phyloP scores from a whole-genome alignment of 257 asterid species.

The Solanum ossicruentum region DNA sequence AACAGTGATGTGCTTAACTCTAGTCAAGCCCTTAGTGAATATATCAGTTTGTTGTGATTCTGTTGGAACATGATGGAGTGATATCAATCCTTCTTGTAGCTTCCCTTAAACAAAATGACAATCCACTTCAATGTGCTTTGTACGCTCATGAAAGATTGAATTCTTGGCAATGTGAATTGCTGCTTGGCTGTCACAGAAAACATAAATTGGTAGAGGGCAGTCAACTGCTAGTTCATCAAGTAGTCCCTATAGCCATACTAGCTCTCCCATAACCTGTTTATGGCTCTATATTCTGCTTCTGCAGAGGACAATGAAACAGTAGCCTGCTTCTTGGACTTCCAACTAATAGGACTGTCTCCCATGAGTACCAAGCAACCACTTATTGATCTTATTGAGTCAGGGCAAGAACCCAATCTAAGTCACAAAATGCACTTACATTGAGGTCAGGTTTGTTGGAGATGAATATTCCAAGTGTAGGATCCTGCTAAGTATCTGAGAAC shows the following conservation, averaged over 20 bases:
- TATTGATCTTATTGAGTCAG: too few species aligned
- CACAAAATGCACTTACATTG: not conserved
- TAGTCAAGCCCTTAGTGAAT: not conserved
- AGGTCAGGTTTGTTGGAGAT: not conserved
- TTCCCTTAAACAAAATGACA: not conserved
- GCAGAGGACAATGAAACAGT: not conserved
- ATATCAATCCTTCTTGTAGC: not conserved
- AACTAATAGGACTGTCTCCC: too few species aligned
- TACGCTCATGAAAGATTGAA: not conserved
- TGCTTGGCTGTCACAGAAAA: not conserved
- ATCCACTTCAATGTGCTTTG: not conserved
- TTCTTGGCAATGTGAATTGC: not conserved
- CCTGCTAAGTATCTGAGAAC: not conserved
- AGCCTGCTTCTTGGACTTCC: not conserved
- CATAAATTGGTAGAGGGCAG: not conserved
- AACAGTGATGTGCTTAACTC: not conserved
- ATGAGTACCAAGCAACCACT: too few species aligned
- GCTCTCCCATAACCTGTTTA: not conserved
- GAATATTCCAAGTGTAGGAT: not conserved
- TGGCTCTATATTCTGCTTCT: not conserved
- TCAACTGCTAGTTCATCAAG: too few species aligned
- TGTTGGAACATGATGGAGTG: not conserved
- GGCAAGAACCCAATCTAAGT: too few species aligned
- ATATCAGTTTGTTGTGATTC: too few species aligned
- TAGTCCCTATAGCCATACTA: not conserved